phyloP scores from a whole-genome alignment of 2,329 filamentous ascomycete genomes.

The Cladosporium phlei region DNA sequence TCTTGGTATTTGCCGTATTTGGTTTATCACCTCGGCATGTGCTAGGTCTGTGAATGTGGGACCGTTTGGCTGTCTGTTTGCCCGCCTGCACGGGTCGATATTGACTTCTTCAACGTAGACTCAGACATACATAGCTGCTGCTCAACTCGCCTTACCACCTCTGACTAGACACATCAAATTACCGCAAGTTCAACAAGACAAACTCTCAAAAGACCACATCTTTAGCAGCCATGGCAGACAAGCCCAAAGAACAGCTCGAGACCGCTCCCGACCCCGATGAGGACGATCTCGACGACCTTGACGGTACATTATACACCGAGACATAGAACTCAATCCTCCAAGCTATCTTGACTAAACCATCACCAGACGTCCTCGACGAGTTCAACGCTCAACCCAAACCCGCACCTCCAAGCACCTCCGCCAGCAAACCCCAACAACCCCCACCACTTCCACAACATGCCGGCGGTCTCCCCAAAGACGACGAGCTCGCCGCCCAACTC shows the following conservation, averaged over 20 bases:
- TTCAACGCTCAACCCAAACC: constrained; percentile 51
- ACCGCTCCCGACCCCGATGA: constrained; percentile 76
- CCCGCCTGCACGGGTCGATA: neutral
- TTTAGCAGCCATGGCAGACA: constrained; percentile 16
- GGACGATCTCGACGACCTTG: constrained; percentile 85
- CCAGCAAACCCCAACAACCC: constrained; percentile 16
- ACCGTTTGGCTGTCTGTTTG: neutral
- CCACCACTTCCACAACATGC: constrained; percentile 18
- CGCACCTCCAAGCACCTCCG: constrained; percentile 20
- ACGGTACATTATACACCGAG: constrained; percentile 54
- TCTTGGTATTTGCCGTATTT: too few species aligned
- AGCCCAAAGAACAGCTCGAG: constrained; percentile 26
- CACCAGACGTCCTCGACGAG: constrained; percentile 80
- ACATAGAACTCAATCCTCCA: neutral
- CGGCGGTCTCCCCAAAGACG: constrained; percentile 28
- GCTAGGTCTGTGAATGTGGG: constrained; percentile 13
- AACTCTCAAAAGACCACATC: too few species aligned
- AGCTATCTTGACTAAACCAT: constrained; percentile 1
- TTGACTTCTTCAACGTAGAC: neutral
- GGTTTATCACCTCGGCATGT: constrained; percentile 14
- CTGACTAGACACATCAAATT: too few species aligned
- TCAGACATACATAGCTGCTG: neutral
- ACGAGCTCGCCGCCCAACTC: constrained; percentile 40
- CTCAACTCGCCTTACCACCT: too few species aligned
- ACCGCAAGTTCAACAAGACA: too few species aligned